Evolutionary conservation across 2,329 filamentous ascomycete genomes (phyloP).

Genomic region (Stachybotrys chlorohalonatus): DNA sequence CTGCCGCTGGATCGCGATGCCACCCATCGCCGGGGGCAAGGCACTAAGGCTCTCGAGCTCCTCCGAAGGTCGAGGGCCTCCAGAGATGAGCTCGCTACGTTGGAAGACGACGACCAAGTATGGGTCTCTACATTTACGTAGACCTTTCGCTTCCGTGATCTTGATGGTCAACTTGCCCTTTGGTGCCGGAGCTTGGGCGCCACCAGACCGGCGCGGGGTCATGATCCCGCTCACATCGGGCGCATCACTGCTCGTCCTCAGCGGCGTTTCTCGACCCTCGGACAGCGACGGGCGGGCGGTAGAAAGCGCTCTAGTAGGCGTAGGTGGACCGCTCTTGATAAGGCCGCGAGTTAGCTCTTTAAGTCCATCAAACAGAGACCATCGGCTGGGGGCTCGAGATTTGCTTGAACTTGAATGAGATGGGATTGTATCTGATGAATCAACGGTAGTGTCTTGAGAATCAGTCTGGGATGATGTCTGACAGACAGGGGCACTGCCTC

Average conservation of each 20-base stretch:
- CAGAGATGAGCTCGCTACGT: constrained; percentile 90
- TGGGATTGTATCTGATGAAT: constrained; percentile 26
- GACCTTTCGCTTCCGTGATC: constrained; percentile 74
- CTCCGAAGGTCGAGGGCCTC: constrained; percentile 61
- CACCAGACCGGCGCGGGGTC: constrained; percentile 39
- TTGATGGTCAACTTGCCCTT: constrained; percentile 87
- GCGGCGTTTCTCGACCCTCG: constrained; percentile 31
- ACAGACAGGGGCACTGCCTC: constrained; percentile 5
- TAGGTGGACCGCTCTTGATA: constrained; percentile 83
- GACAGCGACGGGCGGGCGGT: constrained; percentile 43
- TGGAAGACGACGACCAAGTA: constrained; percentile 97
- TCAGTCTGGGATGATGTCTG: constrained; percentile 1
- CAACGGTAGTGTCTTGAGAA: constrained; percentile 8
- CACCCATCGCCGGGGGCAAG: constrained; percentile 41
- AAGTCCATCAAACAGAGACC: constrained; percentile 58
- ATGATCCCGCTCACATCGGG: constrained; percentile 41
- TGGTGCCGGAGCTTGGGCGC: constrained; percentile 58
- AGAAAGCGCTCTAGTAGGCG: constrained; percentile 81
- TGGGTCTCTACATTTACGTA: constrained; percentile 76
- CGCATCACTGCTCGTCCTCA: constrained; percentile 30
- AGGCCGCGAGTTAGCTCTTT: constrained; percentile 78
- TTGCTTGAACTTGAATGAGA: constrained; percentile 36
- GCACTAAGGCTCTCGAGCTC: constrained; percentile 43
- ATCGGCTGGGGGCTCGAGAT: constrained; percentile 36
- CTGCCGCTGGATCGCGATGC: constrained; percentile 56